These are phyloP conservation scores for Litsea cubeba DNA, from an alignment of 164 flowering plant genomes.

Conservation along the genomic window DNA sequence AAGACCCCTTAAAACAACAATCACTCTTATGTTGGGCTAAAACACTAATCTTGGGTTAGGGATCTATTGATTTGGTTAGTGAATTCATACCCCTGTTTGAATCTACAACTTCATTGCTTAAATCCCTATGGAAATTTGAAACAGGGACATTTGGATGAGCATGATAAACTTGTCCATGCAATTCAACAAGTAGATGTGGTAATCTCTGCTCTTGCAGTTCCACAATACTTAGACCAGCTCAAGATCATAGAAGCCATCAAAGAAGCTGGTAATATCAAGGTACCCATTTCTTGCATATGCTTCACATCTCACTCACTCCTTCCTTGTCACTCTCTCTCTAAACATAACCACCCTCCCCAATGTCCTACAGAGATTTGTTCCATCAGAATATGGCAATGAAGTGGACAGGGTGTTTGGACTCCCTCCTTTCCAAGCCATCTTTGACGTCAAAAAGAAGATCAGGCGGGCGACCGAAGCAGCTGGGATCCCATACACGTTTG, in stretches of 20 bases:
- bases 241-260: conserved; percentile 40
- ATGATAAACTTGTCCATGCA: conserved; percentile 25
- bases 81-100: too few species aligned
- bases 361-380: conserved; percentile 29
- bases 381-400: conserved; percentile 44
- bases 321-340: not conserved
- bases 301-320: not conserved
- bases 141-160: conserved; percentile 35
- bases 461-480: conserved; percentile 34
- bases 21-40: too few species aligned
- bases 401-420: conserved; percentile 26
- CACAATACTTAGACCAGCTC: conserved; percentile 31
- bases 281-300: conserved; percentile 4
- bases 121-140: too few species aligned
- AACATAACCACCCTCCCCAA: not conserved
- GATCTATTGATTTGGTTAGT: too few species aligned
- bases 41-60: too few species aligned
- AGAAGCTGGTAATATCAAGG: conserved; percentile 42
- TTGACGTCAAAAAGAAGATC: conserved; percentile 29
- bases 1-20: too few species aligned
- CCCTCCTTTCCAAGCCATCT: conserved; percentile 26
- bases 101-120: not conserved
- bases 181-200: conserved; percentile 33
- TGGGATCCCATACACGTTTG: conserved; percentile 32
- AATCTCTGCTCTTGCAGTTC: conserved; percentile 30